Percentiles rank a stretch among this genome's conserved stretches.
These are phyloP conservation scores for Mycena sp. DNA, from an alignment of 1,284 basidiomycete genomes.

Conservation along the genomic window DNA sequence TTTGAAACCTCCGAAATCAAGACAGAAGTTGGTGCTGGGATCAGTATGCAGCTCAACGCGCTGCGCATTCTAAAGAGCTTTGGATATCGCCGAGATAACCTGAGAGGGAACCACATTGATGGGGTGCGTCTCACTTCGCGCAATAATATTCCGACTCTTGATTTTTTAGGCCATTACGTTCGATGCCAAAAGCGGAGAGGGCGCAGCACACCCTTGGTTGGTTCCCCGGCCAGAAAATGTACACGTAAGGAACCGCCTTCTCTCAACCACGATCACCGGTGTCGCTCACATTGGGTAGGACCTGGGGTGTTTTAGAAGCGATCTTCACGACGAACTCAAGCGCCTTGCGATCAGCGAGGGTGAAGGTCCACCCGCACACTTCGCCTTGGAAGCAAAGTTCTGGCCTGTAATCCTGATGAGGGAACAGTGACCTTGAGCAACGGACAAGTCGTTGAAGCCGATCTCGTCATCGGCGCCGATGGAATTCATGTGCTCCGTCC, in stretches of 20 bases:
- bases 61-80: constrained; percentile 3
- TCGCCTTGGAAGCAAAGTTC: constrained; percentile 8
- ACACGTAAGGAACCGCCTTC: background rate
- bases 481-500: constrained; percentile 8
- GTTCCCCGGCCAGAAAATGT: background rate
- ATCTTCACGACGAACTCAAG: constrained; percentile 20
- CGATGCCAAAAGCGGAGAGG: background rate
- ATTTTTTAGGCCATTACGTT: background rate
- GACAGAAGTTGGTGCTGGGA: constrained; percentile 12
- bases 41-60: constrained; percentile 3
- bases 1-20: constrained; percentile 11
- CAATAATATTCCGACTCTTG: background rate
- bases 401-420: constrained; percentile 11
- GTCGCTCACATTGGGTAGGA: background rate
- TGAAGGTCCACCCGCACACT: constrained; percentile 4
- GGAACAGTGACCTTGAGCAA: constrained; percentile 11
- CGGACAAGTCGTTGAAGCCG: constrained; percentile 10
- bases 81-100: constrained; percentile 1
- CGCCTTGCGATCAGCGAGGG: constrained; percentile 14
- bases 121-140: constrained; percentile 10
- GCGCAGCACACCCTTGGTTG: background rate
- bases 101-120: background rate
- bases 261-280: background rate
- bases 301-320: constrained; percentile 9
- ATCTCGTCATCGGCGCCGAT: constrained; percentile 19